Evolutionary conservation across 345 rosid genomes (phyloP).

Genomic region (Gossypium turneri): DNA sequence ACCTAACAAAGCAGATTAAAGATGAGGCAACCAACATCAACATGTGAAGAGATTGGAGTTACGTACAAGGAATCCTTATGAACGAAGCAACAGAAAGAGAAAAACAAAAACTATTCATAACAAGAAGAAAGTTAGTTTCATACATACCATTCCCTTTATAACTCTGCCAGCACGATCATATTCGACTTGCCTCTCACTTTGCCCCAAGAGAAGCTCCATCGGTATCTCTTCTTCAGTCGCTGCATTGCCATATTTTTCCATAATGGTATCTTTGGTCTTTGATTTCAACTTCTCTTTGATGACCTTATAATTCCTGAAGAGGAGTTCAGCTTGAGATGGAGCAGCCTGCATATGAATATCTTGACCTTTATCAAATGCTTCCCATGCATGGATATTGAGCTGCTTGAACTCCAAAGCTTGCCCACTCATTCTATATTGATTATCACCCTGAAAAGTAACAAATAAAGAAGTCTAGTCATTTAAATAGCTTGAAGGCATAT

Average conservation of each 20-base stretch:
- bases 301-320: slow-evolving; percentile 40
- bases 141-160: slow-evolving; percentile 57
- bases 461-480: neutral
- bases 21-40: neutral
- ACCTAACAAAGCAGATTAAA: neutral
- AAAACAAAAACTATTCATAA: neutral
- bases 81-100: neutral
- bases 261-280: slow-evolving; percentile 44
- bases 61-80: neutral
- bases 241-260: slow-evolving; percentile 64
- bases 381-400: slow-evolving; percentile 44
- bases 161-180: slow-evolving; percentile 64
- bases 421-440: slow-evolving; percentile 65
- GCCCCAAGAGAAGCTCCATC: slow-evolving; percentile 56
- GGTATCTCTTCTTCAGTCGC: slow-evolving; percentile 59
- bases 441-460: slow-evolving; percentile 52
- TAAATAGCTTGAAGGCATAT: neutral
- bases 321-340: slow-evolving; percentile 70
- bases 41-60: too few species aligned
- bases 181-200: slow-evolving; percentile 67
- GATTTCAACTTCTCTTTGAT: slow-evolving; percentile 53
- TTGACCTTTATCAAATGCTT: slow-evolving; percentile 59
- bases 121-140: slow-evolving; percentile 26
- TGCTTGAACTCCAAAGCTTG: slow-evolving; percentile 73
- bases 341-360: slow-evolving; percentile 75